Evolutionary conservation across 2,329 filamentous ascomycete genomes (phyloP), one percentile per base, ranked within the genome.

Genomic region (Ophiocordyceps camponoti-leonardi): DNA sequence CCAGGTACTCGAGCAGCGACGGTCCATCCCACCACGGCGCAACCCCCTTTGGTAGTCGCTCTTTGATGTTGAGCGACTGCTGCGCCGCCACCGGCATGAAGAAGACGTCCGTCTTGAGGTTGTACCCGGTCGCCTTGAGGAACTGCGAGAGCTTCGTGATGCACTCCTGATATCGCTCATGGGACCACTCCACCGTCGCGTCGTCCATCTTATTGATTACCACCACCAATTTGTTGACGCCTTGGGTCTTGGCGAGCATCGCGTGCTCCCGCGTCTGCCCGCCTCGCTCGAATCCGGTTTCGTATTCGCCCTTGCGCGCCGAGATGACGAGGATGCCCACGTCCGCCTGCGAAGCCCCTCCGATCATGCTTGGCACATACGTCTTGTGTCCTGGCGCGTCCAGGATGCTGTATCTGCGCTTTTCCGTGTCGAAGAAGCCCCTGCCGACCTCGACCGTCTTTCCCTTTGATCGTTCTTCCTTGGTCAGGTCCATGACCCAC

Each of bases 191-290:
- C 44, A 98, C 93, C 3, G 92, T 98, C 12, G 82, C 72, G 61
- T 98, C 92, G 60, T 98, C 92, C 93, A 98, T 98, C 74, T 98
- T 98, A 77, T 98, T 98, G 61, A 95, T 88, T 45, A 76, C 92
- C 28, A 98, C 81, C 42, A 96, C 73, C 46, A 98, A 75, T 68
- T 95, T 95, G 73, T 94, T 94, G 49, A 98, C 92, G 66, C 92
- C 92, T 61, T 94, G 90, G 1, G 93, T 98, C 69, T 96, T 94
- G 54, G 93, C 93, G 60, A 98, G 74, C 72, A 98, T 86, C 47
- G 93, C 92, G 66, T 96, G 90, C 75, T 98, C 92, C 61, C 92
- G 79, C 45, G 92, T 98, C 65, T 98, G 92, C 35, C 92, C 90
- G 51, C 92, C 92, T 70, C 86, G 61, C 72, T 98, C 92, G 62